Conservation (phyloP, 176 grass and related monocot genomes). For the Paspalum vaginatum region DNA sequence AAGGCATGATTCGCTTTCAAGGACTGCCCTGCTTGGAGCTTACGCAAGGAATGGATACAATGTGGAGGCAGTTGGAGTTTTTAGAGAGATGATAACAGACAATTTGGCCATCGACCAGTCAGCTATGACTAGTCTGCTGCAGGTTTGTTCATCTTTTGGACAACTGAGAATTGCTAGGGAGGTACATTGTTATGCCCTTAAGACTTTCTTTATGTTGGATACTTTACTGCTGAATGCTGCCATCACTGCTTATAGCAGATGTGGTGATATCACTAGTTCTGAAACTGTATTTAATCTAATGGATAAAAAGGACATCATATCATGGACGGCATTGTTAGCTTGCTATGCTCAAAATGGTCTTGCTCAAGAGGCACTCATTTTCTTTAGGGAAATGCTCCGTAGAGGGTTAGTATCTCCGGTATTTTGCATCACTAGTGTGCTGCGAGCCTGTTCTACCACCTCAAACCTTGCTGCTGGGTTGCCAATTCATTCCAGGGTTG, state of each 20-base stretch:
- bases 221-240: conserved; percentile 59
- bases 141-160: conserved; percentile 53
- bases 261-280: conserved; percentile 44
- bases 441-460: conserved; percentile 58
- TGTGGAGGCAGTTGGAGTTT: conserved; percentile 50
- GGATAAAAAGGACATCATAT: conserved; percentile 62
- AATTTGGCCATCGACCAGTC: conserved; percentile 48
- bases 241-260: conserved; percentile 72
- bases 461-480: conserved; percentile 43
- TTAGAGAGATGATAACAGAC: conserved; percentile 50
- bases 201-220: conserved; percentile 48
- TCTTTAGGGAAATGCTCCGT: conserved; percentile 62
- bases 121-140: conserved; percentile 54
- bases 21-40: conserved; percentile 57
- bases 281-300: conserved; percentile 51
- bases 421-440: conserved; percentile 59
- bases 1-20: conserved; percentile 53
- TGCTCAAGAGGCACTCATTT: conserved; percentile 47
- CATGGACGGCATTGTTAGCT: conserved; percentile 74
- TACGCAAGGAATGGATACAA: conserved; percentile 59
- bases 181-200: conserved; percentile 66
- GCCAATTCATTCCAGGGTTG: conserved; percentile 57
- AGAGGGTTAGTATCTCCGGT: conserved; percentile 51
- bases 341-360: conserved; percentile 61
- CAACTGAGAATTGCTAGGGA: conserved; percentile 50